Base-by-base conservation (phyloP, 2,329 filamentous ascomycete species). In the Diaporthe batatas region DNA sequence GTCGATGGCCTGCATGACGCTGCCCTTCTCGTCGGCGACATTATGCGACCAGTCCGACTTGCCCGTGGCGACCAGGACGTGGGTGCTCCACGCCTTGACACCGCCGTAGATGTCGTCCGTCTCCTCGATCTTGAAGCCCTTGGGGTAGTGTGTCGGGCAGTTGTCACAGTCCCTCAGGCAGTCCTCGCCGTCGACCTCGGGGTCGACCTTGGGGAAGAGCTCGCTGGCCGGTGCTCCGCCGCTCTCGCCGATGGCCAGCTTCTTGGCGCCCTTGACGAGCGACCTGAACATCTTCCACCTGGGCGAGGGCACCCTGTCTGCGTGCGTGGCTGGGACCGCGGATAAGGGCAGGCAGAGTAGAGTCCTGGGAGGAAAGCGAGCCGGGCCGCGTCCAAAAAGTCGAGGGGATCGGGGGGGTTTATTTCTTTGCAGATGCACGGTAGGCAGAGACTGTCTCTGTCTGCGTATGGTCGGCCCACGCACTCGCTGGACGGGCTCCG, bases 41-140 rank as follows among this genome's bases (percentile, higher is more conserved):
- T 97, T 93, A 74, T 94, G 85, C 79, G 96, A 93, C 96, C 96
- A 99, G 83, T 99, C 96, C 34, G 92, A 89, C 89, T 98, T 98
- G 74, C 95, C 94, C n/a, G 96, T 99, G 32, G 94, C 96, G 21
- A 98, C 94, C 42, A 99, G 85, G 75, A 98, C 81, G 83, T 99
- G 96, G 25, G 95, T 96, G 79, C 90, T 92, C 93, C 94, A 98
- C 47, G 91, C 94, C 79, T 94, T 93, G 75, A 98, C 89, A 73
- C 93, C 87, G 0, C 96, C 96, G 80, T 97, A 98, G 64, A 99
- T 84, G 77, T 91, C 86, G 80, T 98, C 94, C 8, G 87, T 84
- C 81, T 92, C 89, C 72, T 98, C 93, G 71, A 98, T 90, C 79
- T 91, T 91, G 83, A 92, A 92, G 47, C 83, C 83, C 74, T 85